A percentile compares a stretch with the other conserved stretches of the same genome.
These are phyloP conservation scores for Trametes cubensis DNA, from an alignment of 768 basidiomycete genomes.

Conservation along the genomic window DNA sequence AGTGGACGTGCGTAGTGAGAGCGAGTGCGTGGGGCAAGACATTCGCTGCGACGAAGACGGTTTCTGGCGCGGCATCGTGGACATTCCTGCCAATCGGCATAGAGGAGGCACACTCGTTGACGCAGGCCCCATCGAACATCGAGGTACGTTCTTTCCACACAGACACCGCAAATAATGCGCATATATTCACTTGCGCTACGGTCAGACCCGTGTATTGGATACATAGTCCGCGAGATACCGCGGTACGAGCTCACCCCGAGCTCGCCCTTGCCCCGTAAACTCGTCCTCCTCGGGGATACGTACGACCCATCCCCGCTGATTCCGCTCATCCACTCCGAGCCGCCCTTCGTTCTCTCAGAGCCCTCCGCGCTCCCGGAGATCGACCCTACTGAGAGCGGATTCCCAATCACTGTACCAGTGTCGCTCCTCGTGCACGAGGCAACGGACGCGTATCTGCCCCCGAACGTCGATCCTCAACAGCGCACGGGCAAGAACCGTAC, in stretches of 20 bases:
- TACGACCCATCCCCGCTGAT: constrained; percentile 61
- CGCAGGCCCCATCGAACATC: constrained; percentile 76
- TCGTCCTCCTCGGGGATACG: constrained; percentile 82
- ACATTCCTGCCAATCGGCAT: constrained; percentile 37
- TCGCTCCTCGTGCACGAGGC: constrained; percentile 86
- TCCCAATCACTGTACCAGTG: constrained; percentile 19
- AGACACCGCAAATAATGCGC: not conserved
- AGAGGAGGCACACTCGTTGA: constrained; percentile 50
- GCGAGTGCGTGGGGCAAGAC: constrained; percentile 65
- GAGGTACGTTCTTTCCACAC: constrained; percentile 53
- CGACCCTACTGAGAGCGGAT: constrained; percentile 39
- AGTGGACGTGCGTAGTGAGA: constrained; percentile 54
- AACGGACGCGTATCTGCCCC: constrained; percentile 73
- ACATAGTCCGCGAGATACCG: constrained; percentile 64
- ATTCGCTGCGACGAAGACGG: constrained; percentile 57
- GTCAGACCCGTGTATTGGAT: constrained; percentile 79
- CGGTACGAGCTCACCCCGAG: constrained; percentile 17
- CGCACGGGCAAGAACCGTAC: constrained; percentile 42
- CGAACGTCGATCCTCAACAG: constrained; percentile 51
- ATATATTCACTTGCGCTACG: not conserved
- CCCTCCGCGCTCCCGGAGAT: constrained; percentile 26
- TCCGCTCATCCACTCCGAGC: constrained; percentile 44
- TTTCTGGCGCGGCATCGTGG: constrained; percentile 63
- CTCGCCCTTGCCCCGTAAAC: constrained; percentile 50
- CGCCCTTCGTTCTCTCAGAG: not conserved